Conservation (phyloP, 495 filamentous ascomycete species). For the Penicillium pancosmium region DNA sequence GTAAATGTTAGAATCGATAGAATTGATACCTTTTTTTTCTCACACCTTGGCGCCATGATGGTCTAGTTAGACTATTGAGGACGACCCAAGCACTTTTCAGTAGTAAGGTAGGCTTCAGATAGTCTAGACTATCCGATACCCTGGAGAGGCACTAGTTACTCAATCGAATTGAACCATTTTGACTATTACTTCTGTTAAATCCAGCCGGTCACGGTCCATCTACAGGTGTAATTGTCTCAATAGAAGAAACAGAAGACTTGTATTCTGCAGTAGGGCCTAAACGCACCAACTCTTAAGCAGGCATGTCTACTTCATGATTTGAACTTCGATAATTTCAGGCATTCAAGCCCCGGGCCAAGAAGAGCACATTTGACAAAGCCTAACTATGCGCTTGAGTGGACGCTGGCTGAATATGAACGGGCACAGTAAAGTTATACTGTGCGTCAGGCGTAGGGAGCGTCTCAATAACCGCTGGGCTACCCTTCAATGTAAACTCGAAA, state of each 20-base stretch:
- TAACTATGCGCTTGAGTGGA: slow-evolving; percentile 8
- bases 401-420: slow-evolving; percentile 15
- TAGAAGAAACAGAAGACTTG: slow-evolving; percentile 9
- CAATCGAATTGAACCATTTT: slow-evolving; percentile 10
- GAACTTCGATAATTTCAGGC: slow-evolving; percentile 5
- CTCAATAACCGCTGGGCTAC: slow-evolving; percentile 12
- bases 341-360: slow-evolving; percentile 9
- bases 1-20: slow-evolving; percentile 8
- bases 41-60: slow-evolving; percentile 7
- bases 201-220: slow-evolving; percentile 8
- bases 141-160: slow-evolving; percentile 8
- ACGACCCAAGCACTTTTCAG: slow-evolving; percentile 8
- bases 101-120: slow-evolving; percentile 8
- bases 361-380: slow-evolving; percentile 5
- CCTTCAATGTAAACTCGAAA: slow-evolving; percentile 17
- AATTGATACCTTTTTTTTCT: slow-evolving; percentile 8
- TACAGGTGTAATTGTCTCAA: slow-evolving; percentile 8
- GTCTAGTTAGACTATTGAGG: slow-evolving; percentile 10
- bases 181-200: slow-evolving; percentile 7
- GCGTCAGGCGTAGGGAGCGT: slow-evolving; percentile 14
- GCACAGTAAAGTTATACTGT: slow-evolving; percentile 17
- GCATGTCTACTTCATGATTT: slow-evolving; percentile 7
- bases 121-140: slow-evolving; percentile 6
- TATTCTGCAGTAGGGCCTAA: slow-evolving; percentile 8
- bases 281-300: not conserved